Evolutionary conservation across 768 basidiomycete genomes (phyloP).

Genomic region (Sporobolomyces phaffii): DNA sequence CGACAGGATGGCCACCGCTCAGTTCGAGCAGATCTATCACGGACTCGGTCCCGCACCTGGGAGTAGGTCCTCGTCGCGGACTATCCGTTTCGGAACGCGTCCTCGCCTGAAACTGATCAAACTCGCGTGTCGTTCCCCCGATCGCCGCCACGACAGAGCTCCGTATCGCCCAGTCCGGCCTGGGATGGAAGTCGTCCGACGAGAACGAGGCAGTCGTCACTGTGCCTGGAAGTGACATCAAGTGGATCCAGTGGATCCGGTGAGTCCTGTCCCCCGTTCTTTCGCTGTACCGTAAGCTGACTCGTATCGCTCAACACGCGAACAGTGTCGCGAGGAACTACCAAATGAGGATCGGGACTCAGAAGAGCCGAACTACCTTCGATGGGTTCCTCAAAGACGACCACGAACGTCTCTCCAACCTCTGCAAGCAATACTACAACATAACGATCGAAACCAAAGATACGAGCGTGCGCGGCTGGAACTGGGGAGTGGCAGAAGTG

Average conservation of each 20-base stretch:
- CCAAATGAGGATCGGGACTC: constrained; percentile 76
- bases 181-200: constrained; percentile 81
- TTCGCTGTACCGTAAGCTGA: neutral
- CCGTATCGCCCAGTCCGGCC: constrained; percentile 78
- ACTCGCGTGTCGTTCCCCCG: neutral
- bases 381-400: constrained; percentile 85
- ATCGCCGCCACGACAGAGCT: constrained; percentile 46
- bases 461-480: constrained; percentile 88
- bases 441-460: constrained; percentile 80
- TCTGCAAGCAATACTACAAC: constrained; percentile 81
- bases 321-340: constrained; percentile 74
- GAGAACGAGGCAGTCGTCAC: constrained; percentile 57
- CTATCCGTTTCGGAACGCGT: constrained; percentile 1
- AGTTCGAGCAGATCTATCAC: constrained; percentile 80
- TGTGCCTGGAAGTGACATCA: constrained; percentile 66
- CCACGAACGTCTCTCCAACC: constrained; percentile 70
- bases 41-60: constrained; percentile 66
- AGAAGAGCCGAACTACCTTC: constrained; percentile 73
- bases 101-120: neutral
- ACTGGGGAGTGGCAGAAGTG: constrained; percentile 94
- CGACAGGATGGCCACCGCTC: constrained; percentile 55
- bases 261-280: constrained; percentile 7
- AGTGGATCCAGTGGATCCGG: constrained; percentile 83
- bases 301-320: neutral
- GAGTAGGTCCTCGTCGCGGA: constrained; percentile 53